Conservation (phyloP, 306 rosid species). For the Lathyrus oleraceus region DNA sequence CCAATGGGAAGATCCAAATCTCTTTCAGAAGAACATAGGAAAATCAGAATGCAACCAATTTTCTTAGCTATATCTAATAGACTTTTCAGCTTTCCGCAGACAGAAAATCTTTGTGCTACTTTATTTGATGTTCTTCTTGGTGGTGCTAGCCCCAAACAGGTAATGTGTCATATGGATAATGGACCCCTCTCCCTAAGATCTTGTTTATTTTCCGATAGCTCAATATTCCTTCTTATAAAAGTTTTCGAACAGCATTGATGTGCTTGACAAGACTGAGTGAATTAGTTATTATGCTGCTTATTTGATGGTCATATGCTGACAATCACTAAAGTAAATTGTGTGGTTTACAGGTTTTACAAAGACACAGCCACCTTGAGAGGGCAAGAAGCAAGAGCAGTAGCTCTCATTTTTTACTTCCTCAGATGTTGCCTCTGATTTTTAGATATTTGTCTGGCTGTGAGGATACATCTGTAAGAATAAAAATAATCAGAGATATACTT, state of each 20-base stretch:
- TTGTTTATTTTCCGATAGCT: slow-evolving; percentile 7
- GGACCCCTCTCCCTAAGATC: slow-evolving; percentile 1
- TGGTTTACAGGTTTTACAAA: slow-evolving; percentile 80
- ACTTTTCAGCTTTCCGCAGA: slow-evolving; percentile 84
- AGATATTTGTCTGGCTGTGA: slow-evolving; percentile 77
- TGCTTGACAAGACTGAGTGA: slow-evolving; percentile 9
- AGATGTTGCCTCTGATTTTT: slow-evolving; percentile 80
- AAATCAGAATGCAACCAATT: slow-evolving; percentile 71
- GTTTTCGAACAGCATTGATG: slow-evolving; percentile 27
- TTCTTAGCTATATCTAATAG: slow-evolving; percentile 81
- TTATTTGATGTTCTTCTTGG: slow-evolving; percentile 98
- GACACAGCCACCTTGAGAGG: slow-evolving; percentile 68
- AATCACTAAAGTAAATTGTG: slow-evolving; percentile 22
- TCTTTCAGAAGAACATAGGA: slow-evolving; percentile 62
- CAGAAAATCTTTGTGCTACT: slow-evolving; percentile 87
- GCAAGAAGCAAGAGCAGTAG: slow-evolving; percentile 67
- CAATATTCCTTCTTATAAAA: slow-evolving; percentile 3
- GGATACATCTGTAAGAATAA: slow-evolving; percentile 63
- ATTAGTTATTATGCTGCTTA: slow-evolving; percentile 22
- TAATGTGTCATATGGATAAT: slow-evolving; percentile 33
- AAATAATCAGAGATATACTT: slow-evolving; percentile 76
- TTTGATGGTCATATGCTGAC: slow-evolving; percentile 12
- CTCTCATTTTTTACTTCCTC: slow-evolving; percentile 89
- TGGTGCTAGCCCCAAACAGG: slow-evolving; percentile 99
- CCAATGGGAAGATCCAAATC: slow-evolving; percentile 68